These are phyloP conservation scores for Coelastrella sp. DNA, from an alignment of 139 green algal genomes.

Conservation along the genomic window DNA sequence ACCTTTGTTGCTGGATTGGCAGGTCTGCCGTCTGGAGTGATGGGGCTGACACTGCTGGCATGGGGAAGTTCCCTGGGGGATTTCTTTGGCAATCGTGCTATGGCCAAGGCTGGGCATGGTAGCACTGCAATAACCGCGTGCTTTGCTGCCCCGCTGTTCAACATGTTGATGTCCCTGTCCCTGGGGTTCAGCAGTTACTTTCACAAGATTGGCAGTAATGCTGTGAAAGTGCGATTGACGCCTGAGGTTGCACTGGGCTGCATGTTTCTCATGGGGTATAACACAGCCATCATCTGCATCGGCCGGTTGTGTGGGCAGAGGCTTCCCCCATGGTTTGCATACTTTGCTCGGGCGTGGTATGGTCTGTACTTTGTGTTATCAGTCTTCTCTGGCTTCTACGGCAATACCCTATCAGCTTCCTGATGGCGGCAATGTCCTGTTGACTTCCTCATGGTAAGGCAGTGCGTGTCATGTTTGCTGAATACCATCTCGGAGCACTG, in stretches of 20 bases:
- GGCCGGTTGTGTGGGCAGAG: slow-evolving; percentile 58
- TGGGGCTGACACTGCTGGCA: slow-evolving; percentile 90
- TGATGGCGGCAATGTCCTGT: no score
- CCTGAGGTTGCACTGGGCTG: slow-evolving; percentile 73
- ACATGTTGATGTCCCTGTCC: slow-evolving; percentile 84
- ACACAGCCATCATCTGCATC: slow-evolving; percentile 58
- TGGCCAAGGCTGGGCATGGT: slow-evolving; percentile 73
- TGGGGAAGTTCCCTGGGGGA: slow-evolving; percentile 94
- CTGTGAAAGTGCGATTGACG: slow-evolving; percentile 57
- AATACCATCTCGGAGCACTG: no score
- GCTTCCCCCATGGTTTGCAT: slow-evolving; percentile 74
- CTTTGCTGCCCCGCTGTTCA: slow-evolving; percentile 94
- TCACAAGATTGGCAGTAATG: slow-evolving; percentile 35
- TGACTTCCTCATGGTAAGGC: neutral
- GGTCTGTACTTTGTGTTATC: slow-evolving; percentile 65
- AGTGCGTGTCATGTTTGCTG: neutral
- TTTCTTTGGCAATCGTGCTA: slow-evolving; percentile 83
- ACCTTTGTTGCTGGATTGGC: slow-evolving; percentile 72
- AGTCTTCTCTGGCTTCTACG: slow-evolving; percentile 27
- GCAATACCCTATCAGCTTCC: neutral
- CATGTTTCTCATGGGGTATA: slow-evolving; percentile 72
- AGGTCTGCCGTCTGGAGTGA: slow-evolving; percentile 67
- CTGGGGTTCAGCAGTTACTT: slow-evolving; percentile 73
- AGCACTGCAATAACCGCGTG: slow-evolving; percentile 93
- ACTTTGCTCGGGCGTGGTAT: slow-evolving; percentile 81